Evolutionary conservation across 768 basidiomycete genomes (phyloP).

Genomic region (Tricholoma sp.): DNA sequence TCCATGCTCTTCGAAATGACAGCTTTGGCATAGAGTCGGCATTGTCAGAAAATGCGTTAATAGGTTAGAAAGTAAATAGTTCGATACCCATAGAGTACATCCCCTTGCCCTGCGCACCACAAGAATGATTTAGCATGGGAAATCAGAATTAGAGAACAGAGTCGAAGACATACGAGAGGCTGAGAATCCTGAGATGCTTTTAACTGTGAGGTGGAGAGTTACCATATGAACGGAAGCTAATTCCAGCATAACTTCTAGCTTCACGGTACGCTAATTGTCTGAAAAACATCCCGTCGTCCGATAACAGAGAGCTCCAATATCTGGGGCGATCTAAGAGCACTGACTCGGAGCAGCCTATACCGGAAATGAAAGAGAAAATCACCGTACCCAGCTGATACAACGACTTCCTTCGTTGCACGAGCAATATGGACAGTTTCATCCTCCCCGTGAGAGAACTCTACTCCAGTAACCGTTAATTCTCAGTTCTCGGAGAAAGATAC

Average conservation of each 20-base stretch:
- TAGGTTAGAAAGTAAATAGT: slow-evolving; percentile 11
- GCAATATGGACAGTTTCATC: neutral
- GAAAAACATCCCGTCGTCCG: slow-evolving; percentile 36
- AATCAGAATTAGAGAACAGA: neutral
- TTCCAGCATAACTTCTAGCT: slow-evolving; percentile 27
- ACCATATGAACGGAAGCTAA: slow-evolving; percentile 24
- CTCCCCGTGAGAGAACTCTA: slow-evolving; percentile 1
- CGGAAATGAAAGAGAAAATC: too few species aligned
- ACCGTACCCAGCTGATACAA: slow-evolving; percentile 5
- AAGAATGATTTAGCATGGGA: neutral
- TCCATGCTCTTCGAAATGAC: slow-evolving; percentile 2
- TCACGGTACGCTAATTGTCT: slow-evolving; percentile 29
- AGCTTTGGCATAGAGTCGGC: slow-evolving; percentile 8
- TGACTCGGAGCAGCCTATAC: slow-evolving; percentile 4
- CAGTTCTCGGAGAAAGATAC: neutral
- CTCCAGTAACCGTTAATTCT: neutral
- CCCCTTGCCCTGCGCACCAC: slow-evolving; percentile 9
- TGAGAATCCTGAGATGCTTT: neutral
- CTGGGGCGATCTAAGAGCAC: slow-evolving; percentile 42
- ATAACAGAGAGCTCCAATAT: slow-evolving; percentile 58
- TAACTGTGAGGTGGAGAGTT: slow-evolving; percentile 9
- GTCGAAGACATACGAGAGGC: neutral
- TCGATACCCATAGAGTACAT: slow-evolving; percentile 12
- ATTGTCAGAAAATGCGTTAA: slow-evolving; percentile 10
- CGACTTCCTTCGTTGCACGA: slow-evolving; percentile 1